Base-by-base conservation (phyloP, 2,329 filamentous ascomycete genomes). In the Bipolaris bicolor region DNA sequence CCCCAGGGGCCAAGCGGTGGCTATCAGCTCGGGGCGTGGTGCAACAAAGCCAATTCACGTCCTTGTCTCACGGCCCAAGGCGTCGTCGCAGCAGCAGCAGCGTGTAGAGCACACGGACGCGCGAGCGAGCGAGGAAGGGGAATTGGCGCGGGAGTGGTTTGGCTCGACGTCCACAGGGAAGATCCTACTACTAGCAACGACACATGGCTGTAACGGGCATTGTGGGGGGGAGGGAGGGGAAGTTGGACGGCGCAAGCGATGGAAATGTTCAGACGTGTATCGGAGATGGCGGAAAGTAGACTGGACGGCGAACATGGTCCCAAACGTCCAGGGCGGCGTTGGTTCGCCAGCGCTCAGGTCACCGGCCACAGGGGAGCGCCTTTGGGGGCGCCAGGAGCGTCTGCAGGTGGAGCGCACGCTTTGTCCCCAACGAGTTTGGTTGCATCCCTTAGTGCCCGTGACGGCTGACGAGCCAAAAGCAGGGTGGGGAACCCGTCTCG, bases 81-180 rank as follows among this genome's bases (percentile, higher is more conserved):
- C 52, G 58, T 60, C 46, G 26, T 29, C 26, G 26, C 26, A 60
- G n/a, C n/a, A n/a, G n/a, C n/a, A n/a, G n/a, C n/a, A n/a, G 62
- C 56, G 62, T 62, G 64, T 67, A 69, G 7, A 39, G 36, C 13
- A 45, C 69, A 72, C 70, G 69, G 65, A 66, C 66, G 68, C 60
- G 49, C 59, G 52, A 48, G 49, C 59, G 52, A 48, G 44, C 33
- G 37, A 56, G 24, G 57, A 49, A 41, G 47, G 41, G 52, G 34
- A 43, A 37, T 50, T 52, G 29, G 37, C 51, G 40, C 33, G 33
- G 52, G 26, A 29, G 26, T 24, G 26, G 7, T 3, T 29, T 29
- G 26, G 26, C 26, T 29, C 50, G 34, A 50, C 49, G 54, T 53
- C 44, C 43, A 43, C 54, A 52, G 47, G 57, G 63, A 60, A 29